These are phyloP conservation scores for Pythium brassicae DNA, from an alignment of 352 stramenopile species.

Conservation along the genomic window DNA sequence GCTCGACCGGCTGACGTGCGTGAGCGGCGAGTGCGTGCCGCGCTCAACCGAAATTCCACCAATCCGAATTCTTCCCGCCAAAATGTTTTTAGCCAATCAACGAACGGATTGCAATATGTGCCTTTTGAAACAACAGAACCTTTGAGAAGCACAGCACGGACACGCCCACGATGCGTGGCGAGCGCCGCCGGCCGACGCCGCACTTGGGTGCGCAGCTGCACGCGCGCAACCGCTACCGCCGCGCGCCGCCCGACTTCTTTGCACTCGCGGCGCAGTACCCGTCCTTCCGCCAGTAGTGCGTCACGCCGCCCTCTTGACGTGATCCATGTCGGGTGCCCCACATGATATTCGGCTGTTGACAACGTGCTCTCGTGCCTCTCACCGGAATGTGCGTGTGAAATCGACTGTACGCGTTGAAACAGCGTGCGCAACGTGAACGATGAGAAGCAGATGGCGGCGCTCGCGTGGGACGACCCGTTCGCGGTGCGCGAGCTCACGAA, in stretches of 20 bases:
- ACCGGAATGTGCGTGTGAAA: too few species aligned
- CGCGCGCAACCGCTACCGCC: slow-evolving; percentile 72
- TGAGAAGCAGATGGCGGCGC: slow-evolving; percentile 41
- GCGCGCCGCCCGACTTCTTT: slow-evolving; percentile 71
- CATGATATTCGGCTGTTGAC: too few species aligned
- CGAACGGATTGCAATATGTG: too few species aligned
- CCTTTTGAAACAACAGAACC: too few species aligned
- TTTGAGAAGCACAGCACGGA: too few species aligned
- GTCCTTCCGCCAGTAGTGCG: slow-evolving; percentile 63
- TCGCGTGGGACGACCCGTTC: slow-evolving; percentile 76
- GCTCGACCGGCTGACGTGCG: slow-evolving; percentile 11
- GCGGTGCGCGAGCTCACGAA: slow-evolving; percentile 85
- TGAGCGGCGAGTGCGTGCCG: too few species aligned
- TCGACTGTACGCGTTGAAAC: too few species aligned
- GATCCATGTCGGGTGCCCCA: too few species aligned
- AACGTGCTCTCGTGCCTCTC: neutral
- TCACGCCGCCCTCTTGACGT: slow-evolving; percentile 1
- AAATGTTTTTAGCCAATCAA: too few species aligned
- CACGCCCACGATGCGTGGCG: slow-evolving; percentile 30
- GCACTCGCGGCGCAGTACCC: slow-evolving; percentile 56
- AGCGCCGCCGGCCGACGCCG: slow-evolving; percentile 51
- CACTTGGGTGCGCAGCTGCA: slow-evolving; percentile 60
- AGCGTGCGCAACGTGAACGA: slow-evolving; percentile 68
- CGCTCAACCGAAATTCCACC: too few species aligned
- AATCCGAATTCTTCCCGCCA: neutral